A percentile compares a stretch with the other conserved stretches of the same genome.
phyloP scores from a whole-genome alignment of 495 filamentous ascomycete genomes.

The Podospora tetraspora region DNA sequence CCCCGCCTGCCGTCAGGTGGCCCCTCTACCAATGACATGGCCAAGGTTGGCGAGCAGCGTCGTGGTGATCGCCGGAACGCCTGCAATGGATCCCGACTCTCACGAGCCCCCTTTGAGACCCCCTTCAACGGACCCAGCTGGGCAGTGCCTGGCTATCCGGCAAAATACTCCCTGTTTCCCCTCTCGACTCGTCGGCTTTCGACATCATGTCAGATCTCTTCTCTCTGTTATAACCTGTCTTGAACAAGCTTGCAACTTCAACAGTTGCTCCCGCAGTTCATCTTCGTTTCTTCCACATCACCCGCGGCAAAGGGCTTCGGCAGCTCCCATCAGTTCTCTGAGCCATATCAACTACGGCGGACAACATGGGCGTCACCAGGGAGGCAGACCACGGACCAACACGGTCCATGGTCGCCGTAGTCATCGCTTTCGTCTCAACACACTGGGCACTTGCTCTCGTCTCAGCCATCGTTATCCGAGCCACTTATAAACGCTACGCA shows the following conservation, averaged over 20 bases:
- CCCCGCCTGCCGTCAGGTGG: neutral
- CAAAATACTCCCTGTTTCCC: slow-evolving; percentile 8
- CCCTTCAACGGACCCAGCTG: neutral
- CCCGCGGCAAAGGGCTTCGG: neutral
- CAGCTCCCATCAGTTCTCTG: neutral
- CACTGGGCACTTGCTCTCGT: slow-evolving; percentile 37
- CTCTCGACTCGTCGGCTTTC: neutral
- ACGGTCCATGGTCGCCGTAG: slow-evolving; percentile 24
- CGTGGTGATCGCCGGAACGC: slow-evolving; percentile 4
- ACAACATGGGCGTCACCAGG: slow-evolving; percentile 29
- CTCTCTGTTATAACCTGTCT: slow-evolving; percentile 11
- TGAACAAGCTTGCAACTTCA: slow-evolving; percentile 25
- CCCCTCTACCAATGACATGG: slow-evolving; percentile 1
- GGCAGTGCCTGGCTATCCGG: neutral
- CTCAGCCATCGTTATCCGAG: slow-evolving; percentile 27
- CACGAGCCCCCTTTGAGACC: neutral
- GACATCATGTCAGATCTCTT: slow-evolving; percentile 1
- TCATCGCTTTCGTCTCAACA: slow-evolving; percentile 25
- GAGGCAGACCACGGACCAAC: slow-evolving; percentile 24
- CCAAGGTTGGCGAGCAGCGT: slow-evolving; percentile 1
- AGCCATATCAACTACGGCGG: neutral
- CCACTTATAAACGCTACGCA: slow-evolving; percentile 38
- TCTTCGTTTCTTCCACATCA: neutral
- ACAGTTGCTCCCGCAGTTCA: slow-evolving; percentile 22
- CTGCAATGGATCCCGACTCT: neutral